These are phyloP conservation scores for Nitzschia palea DNA, from an alignment of 108 stramenopile species.

Conservation along the genomic window DNA sequence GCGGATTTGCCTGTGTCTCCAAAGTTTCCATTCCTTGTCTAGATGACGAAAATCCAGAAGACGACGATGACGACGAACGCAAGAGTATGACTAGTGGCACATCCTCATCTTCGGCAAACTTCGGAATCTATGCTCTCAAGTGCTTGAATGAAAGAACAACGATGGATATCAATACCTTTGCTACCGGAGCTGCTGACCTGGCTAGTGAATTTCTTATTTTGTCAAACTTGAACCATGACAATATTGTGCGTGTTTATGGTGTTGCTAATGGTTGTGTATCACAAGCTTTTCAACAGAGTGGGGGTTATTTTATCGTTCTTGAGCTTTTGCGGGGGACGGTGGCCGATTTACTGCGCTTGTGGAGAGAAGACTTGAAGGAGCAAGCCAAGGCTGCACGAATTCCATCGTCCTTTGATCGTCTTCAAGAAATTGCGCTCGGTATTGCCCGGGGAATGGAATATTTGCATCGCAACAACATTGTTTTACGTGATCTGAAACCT, in stretches of 20 bases:
- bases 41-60: background rate
- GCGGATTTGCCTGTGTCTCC: constrained; percentile 31
- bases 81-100: constrained; percentile 7
- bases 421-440: constrained; percentile 36
- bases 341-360: constrained; percentile 33
- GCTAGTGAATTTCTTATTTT: constrained; percentile 27
- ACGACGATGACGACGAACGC: background rate
- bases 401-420: constrained; percentile 10
- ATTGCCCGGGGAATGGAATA: constrained; percentile 37
- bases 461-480: constrained; percentile 45
- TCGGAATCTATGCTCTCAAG: constrained; percentile 16
- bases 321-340: constrained; percentile 43
- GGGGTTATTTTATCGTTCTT: constrained; percentile 56
- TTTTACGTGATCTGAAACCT: constrained; percentile 81
- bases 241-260: constrained; percentile 36
- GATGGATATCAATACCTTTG: constrained; percentile 7
- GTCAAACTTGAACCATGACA: constrained; percentile 23
- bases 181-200: constrained; percentile 35
- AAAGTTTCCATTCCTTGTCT: constrained; percentile 10
- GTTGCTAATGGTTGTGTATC: constrained; percentile 13
- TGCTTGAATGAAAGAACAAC: constrained; percentile 17
- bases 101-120: background rate
- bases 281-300: constrained; percentile 16
- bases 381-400: background rate
- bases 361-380: constrained; percentile 21